These are phyloP conservation scores for Aspergillus olivimuriae DNA, from an alignment of 495 filamentous ascomycete genomes.

Conservation along the genomic window DNA sequence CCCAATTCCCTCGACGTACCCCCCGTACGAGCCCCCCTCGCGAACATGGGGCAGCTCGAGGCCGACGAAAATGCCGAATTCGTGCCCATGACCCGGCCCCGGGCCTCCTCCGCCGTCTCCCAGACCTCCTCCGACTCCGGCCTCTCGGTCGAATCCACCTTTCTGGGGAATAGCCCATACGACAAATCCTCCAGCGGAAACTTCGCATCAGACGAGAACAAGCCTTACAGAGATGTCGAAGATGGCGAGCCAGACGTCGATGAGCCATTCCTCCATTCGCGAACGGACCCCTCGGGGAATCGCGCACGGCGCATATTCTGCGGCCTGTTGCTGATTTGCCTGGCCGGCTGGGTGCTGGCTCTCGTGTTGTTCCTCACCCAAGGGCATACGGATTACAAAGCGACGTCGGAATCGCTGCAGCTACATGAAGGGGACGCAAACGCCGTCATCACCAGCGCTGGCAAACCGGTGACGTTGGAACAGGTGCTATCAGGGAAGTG, in stretches of 20 bases:
- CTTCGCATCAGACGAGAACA: slow-evolving; percentile 4
- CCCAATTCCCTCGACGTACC: not conserved
- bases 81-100: slow-evolving; percentile 20
- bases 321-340: slow-evolving; percentile 56
- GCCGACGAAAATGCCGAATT: slow-evolving; percentile 22
- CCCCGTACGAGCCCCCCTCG: not conserved
- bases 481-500: slow-evolving; percentile 72
- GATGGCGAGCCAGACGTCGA: slow-evolving; percentile 24
- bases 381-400: slow-evolving; percentile 23
- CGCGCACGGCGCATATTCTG: slow-evolving; percentile 60
- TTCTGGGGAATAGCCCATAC: slow-evolving; percentile 24
- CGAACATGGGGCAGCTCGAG: slow-evolving; percentile 29
- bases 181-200: slow-evolving; percentile 8
- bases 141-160: slow-evolving; percentile 31
- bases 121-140: slow-evolving; percentile 32
- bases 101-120: slow-evolving; percentile 24
- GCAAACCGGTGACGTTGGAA: slow-evolving; percentile 74
- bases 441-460: slow-evolving; percentile 56
- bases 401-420: slow-evolving; percentile 16
- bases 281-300: slow-evolving; percentile 21
- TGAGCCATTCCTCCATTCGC: slow-evolving; percentile 22
- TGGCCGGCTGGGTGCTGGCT: slow-evolving; percentile 75
- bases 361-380: slow-evolving; percentile 66
- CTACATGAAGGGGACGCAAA: slow-evolving; percentile 56
- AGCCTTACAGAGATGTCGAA: slow-evolving; percentile 38